Conservation (phyloP, 768 basidiomycete species). For the Mycena capillaripes region DNA sequence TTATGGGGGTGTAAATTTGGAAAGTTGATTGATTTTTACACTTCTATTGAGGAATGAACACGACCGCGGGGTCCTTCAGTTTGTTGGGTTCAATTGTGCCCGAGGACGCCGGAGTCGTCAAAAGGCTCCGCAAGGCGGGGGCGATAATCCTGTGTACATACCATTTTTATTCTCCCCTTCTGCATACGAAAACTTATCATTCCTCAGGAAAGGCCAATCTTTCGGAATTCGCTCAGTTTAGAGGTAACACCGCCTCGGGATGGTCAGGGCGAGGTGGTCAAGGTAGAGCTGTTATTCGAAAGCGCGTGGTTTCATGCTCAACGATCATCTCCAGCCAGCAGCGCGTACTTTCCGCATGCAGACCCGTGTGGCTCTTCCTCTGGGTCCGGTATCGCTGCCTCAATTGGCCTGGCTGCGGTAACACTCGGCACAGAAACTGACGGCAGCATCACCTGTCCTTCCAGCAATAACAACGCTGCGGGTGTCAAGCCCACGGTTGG, state of each 20-base stretch:
- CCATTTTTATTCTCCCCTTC: background rate
- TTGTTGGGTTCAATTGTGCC: slow-evolving; percentile 60
- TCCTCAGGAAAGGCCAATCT: background rate
- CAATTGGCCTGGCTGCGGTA: no score
- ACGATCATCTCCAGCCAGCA: background rate
- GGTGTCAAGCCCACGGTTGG: no score
- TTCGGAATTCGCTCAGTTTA: background rate
- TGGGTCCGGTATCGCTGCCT: no score
- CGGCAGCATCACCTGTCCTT: no score
- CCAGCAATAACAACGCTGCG: no score
- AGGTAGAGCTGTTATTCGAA: background rate
- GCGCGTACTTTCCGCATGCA: no score
- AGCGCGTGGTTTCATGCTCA: background rate
- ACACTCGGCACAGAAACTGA: no score
- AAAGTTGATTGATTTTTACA: background rate
- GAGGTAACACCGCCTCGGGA: background rate
- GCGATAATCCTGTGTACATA: slow-evolving; percentile 59
- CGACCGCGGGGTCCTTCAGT: slow-evolving; percentile 60
- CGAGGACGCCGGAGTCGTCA: slow-evolving; percentile 60
- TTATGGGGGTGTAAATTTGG: background rate
- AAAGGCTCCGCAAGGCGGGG: slow-evolving; percentile 56
- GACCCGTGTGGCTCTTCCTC: no score
- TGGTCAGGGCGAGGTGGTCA: background rate
- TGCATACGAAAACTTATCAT: background rate
- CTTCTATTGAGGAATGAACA: slow-evolving; percentile 54